Conservation (phyloP, 805 yeast species). For the Cyberlindnera samutprakarnensis region DNA sequence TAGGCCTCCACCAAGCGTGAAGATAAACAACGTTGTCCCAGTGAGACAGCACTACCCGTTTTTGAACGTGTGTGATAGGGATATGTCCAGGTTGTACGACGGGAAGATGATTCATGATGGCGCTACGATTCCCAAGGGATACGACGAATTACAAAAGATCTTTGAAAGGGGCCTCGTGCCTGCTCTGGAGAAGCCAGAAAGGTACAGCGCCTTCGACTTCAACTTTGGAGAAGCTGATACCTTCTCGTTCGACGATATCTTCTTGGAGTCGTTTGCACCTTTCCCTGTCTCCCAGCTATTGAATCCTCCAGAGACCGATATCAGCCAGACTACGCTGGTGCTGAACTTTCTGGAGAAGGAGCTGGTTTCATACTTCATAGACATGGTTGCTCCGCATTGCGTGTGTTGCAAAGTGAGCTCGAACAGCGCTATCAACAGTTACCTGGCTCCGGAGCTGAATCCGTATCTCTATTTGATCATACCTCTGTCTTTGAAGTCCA, state of each 20-base stretch:
- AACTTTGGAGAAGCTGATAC: slow-evolving; percentile 7
- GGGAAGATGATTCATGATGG: no score
- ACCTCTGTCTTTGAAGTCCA: slow-evolving; percentile 29
- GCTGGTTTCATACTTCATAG: slow-evolving; percentile 27
- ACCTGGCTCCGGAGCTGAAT: slow-evolving; percentile 23
- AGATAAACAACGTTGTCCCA: slow-evolving; percentile 2
- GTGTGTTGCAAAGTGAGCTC: slow-evolving; percentile 29
- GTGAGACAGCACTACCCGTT: slow-evolving; percentile 10
- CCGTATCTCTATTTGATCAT: slow-evolving; percentile 32
- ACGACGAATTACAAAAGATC: slow-evolving; percentile 4
- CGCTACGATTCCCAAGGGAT: slow-evolving; percentile 3
- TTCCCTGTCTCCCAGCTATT: slow-evolving; percentile 13
- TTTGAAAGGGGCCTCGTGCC: slow-evolving; percentile 14
- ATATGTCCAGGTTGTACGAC: not conserved
- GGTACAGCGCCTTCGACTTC: slow-evolving; percentile 14
- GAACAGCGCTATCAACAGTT: slow-evolving; percentile 8
- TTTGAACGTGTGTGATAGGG: slow-evolving; percentile 3
- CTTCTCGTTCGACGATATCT: slow-evolving; percentile 14
- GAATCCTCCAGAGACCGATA: slow-evolving; percentile 10
- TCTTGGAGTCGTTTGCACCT: slow-evolving; percentile 17
- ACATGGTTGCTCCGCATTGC: slow-evolving; percentile 31
- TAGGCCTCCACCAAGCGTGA: not conserved
- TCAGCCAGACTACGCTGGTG: slow-evolving; percentile 9
- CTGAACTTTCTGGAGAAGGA: slow-evolving; percentile 10
- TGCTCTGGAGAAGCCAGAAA: slow-evolving; percentile 3